phyloP scores from a whole-genome alignment of 176 grass and related monocot genomes.

The Thinopyrum elongatum region DNA sequence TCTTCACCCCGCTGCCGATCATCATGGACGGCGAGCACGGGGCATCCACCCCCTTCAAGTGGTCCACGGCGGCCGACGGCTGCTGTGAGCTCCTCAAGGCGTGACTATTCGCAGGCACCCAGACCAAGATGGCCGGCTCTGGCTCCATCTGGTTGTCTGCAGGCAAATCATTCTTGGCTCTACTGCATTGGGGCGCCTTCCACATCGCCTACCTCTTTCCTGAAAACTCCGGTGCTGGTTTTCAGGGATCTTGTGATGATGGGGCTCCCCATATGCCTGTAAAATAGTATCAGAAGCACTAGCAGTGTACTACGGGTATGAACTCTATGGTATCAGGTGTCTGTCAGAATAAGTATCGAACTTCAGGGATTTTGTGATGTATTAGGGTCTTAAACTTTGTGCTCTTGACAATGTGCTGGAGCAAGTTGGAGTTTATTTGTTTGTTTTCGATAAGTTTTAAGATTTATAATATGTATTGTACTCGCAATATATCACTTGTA shows the following conservation, averaged over 20 bases:
- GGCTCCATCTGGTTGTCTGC: constrained; percentile 45
- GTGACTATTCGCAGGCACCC: constrained; percentile 39
- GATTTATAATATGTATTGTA: neutral
- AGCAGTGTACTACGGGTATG: neutral
- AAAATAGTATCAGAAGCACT: constrained; percentile 33
- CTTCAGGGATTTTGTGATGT: constrained; percentile 5
- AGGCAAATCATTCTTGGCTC: constrained; percentile 99
- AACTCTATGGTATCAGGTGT: neutral
- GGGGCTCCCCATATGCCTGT: constrained; percentile 30
- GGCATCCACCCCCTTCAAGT: constrained; percentile 45
- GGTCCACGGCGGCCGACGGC: constrained; percentile 54
- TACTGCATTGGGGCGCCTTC: constrained; percentile 43
- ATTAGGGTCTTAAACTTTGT: constrained; percentile 2
- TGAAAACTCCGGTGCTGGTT: constrained; percentile 29
- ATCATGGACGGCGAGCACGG: constrained; percentile 59
- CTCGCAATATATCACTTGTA: neutral
- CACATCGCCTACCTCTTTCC: constrained; percentile 36
- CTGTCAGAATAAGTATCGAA: constrained; percentile 25
- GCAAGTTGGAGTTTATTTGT: neutral
- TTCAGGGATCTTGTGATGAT: constrained; percentile 40
- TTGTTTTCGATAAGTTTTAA: neutral
- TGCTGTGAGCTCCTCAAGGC: constrained; percentile 83
- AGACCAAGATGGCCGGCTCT: constrained; percentile 33
- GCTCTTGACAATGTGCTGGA: neutral
- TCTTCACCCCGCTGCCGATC: constrained; percentile 68